Base-by-base conservation (phyloP, 257 asterid genomes). In the Solanum medicagineum region DNA sequence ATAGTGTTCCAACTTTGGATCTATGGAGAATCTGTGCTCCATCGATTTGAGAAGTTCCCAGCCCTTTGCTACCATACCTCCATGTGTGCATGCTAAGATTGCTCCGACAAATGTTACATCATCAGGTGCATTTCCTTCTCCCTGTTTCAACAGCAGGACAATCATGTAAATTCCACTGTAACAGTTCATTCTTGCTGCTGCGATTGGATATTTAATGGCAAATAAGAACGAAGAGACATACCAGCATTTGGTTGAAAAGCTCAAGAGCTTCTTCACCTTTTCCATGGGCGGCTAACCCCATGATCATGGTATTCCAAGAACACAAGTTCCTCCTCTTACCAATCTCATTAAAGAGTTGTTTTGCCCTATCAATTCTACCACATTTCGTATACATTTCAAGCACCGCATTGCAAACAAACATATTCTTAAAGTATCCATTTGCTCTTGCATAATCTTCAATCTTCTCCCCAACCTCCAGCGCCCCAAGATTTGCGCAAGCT, bases 401-500 rank as follows among this genome's bases (percentile, higher is more conserved):
- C 45, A 93, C 71, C 59, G 94, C 94, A 69, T 94, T 94, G 57
- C 94, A 81, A 2, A 96, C 97, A 87, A 93, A 94, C 60, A 89
- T 81, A 66, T 94, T 94, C 55, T 66, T 84, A 36, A 93, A 86
- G 85, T 85, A 91, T 53, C 97, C 98, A 20, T 91, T 89, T 0
- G 68, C 93, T 19, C 93, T 90, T 51, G 98, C 98, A 88, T 91
- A 88, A 81, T 87, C 93, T 87, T 96, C 98, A 53, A 94, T 94
- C 89, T 93, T 92, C 93, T 88, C 86, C 68, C 98, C 99, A 80
- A 90, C 87, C 88, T 90, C 97, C 87, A 96, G 82, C 1, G 98
- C 98, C 81, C 99, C 98, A 69, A 93, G 93, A 87, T 94, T 94
- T 8, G 97, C 95, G 62, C 98, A 94, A 54, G 99, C 96, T 0